Evolutionary conservation across 2,329 filamentous ascomycete species (phyloP).

Genomic region (Scedosporium dehoogii): DNA sequence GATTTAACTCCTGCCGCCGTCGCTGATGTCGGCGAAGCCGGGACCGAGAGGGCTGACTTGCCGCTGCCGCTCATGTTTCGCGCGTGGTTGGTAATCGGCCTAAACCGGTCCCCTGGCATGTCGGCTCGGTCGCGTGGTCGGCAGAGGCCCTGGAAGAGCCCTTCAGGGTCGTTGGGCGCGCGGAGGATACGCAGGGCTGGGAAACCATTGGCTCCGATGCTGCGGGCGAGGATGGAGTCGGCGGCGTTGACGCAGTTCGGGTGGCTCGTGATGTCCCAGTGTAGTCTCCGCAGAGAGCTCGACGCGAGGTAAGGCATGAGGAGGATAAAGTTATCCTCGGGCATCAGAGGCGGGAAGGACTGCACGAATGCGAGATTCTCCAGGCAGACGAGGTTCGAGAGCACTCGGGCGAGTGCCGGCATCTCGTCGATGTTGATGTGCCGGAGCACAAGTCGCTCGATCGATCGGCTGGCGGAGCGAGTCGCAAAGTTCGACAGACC

Average conservation of each 20-base stretch:
- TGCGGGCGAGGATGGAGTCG: constrained; percentile 52
- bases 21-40: constrained; percentile 3
- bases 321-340: constrained; percentile 44
- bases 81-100: constrained; percentile 3
- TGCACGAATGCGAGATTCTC: constrained; percentile 45
- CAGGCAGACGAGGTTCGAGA: constrained; percentile 43
- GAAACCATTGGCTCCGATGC: constrained; percentile 53
- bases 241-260: constrained; percentile 35
- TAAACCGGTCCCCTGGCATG: constrained; percentile 38
- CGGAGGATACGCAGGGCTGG: constrained; percentile 51
- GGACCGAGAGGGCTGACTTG: not conserved
- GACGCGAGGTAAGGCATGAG: constrained; percentile 57
- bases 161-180: constrained; percentile 59
- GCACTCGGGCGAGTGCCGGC: constrained; percentile 46
- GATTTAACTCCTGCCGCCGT: constrained; percentile 15
- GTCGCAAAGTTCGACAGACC: constrained; percentile 50
- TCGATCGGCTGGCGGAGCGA: constrained; percentile 30
- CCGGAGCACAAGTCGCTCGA: constrained; percentile 43
- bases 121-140: constrained; percentile 47
- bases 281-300: constrained; percentile 38
- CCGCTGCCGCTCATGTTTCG: constrained; percentile 4
- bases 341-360: constrained; percentile 41
- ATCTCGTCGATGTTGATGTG: constrained; percentile 47
- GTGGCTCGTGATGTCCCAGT: constrained; percentile 54
- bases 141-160: constrained; percentile 59